Percentiles rank a stretch among this genome's conserved stretches.
Conservation (phyloP, 768 basidiomycete species). For the Termitomyces sp. region DNA sequence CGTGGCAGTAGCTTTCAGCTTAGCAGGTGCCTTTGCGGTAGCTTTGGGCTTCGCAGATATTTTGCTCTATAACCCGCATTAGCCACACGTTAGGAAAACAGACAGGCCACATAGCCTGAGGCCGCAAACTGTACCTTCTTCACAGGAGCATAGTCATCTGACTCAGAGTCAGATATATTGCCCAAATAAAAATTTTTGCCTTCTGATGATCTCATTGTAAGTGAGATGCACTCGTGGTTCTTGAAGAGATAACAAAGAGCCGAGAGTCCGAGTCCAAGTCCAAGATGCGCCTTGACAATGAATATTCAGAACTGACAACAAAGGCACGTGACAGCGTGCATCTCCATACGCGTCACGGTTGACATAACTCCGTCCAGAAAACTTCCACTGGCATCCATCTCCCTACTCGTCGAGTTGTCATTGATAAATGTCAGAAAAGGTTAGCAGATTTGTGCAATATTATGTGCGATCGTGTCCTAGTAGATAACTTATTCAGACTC, state of each 20-base stretch:
- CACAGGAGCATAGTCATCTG: conserved; percentile 63
- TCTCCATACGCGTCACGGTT: not conserved
- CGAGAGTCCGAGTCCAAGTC: conserved; percentile 9
- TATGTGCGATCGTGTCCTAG: too few species aligned
- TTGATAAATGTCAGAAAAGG: conserved; percentile 2
- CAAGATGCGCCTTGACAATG: too few species aligned
- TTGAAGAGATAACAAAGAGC: not conserved
- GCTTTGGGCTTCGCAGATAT: conserved; percentile 39
- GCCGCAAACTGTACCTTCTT: conserved; percentile 44
- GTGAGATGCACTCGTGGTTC: not conserved
- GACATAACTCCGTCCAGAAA: not conserved
- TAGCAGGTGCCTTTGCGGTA: conserved; percentile 33
- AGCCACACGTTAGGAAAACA: conserved; percentile 7
- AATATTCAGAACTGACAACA: not conserved
- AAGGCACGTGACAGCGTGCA: conserved; percentile 9
- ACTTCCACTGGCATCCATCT: not conserved
- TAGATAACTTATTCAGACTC: not conserved
- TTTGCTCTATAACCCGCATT: conserved; percentile 18
- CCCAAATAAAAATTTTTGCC: conserved; percentile 65
- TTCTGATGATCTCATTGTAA: conserved; percentile 70
- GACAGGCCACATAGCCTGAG: too few species aligned
- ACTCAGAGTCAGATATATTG: conserved; percentile 57
- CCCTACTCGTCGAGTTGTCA: not conserved
- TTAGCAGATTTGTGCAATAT: not conserved
- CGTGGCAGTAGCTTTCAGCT: too few species aligned